A percentile compares a stretch with the other conserved stretches of the same genome.
These are phyloP conservation scores for Dendrocalamus latiflorus DNA, from an alignment of 202 grass and related monocot genomes.

Conservation along the genomic window DNA sequence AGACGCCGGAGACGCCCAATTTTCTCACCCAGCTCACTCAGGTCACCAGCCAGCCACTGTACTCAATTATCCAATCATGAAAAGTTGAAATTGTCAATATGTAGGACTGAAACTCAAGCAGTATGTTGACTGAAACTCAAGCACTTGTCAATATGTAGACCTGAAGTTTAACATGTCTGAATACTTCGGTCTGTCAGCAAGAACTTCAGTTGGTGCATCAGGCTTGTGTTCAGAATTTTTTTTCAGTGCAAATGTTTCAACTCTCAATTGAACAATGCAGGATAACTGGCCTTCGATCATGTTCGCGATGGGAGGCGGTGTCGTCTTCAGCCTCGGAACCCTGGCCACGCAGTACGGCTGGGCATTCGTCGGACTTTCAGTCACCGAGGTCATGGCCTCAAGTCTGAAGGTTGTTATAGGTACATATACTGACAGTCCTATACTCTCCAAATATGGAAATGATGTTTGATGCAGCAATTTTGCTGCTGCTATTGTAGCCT, in stretches of 20 bases:
- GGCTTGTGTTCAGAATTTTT: not conserved
- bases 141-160: no score
- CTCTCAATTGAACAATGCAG: conserved; percentile 12
- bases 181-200: not conserved
- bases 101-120: not conserved
- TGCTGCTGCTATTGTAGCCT: not conserved
- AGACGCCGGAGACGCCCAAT: conserved; percentile 52
- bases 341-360: conserved; percentile 67
- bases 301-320: conserved; percentile 69
- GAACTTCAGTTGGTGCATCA: not conserved
- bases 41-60: conserved; percentile 5
- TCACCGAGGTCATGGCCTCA: conserved; percentile 89
- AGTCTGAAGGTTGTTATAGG: conserved; percentile 93
- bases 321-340: conserved; percentile 76
- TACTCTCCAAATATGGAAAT: not conserved
- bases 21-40: no score
- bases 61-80: not conserved
- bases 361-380: no score
- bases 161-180: not conserved
- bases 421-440: conserved; percentile 6
- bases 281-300: conserved; percentile 79
- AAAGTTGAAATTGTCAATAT: not conserved
- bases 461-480: no score
- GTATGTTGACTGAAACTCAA: no score
- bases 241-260: not conserved